phyloP scores from a whole-genome alignment of 352 stramenopile genomes.

The Phytopythium helicoides region DNA sequence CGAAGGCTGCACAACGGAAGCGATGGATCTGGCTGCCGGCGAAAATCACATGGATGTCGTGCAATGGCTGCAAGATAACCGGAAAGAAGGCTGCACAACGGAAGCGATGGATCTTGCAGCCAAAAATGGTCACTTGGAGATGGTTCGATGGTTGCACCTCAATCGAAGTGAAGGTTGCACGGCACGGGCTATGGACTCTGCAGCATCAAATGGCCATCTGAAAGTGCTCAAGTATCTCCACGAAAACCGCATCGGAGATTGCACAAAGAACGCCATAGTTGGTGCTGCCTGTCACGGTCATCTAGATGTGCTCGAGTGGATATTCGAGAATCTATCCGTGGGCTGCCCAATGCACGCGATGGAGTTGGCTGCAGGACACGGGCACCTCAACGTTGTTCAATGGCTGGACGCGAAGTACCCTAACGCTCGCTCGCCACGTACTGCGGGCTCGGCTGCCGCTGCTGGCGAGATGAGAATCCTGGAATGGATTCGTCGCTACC shows the following conservation, averaged over 20 bases:
- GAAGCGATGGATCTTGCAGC: slow-evolving; percentile 17
- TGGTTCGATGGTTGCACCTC: slow-evolving; percentile 21
- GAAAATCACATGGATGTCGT: too few relatives aligned
- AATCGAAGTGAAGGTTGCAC: slow-evolving; percentile 18
- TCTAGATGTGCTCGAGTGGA: slow-evolving; percentile 4
- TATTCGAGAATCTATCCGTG: slow-evolving; percentile 1
- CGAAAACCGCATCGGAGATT: slow-evolving; percentile 9
- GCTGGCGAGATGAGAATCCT: too few relatives aligned
- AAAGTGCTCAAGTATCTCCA: slow-evolving; percentile 11
- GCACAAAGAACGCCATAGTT: slow-evolving; percentile 14
- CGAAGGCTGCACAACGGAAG: too few relatives aligned
- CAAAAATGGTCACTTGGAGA: slow-evolving; percentile 11
- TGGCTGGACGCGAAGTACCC: too few relatives aligned
- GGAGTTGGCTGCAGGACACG: too few relatives aligned
- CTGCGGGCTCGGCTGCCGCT: too few relatives aligned
- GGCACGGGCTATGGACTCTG: neutral
- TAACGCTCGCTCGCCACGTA: too few relatives aligned
- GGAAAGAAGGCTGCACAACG: slow-evolving; percentile 16
- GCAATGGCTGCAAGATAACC: slow-evolving; percentile 13
- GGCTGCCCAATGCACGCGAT: slow-evolving; percentile 7
- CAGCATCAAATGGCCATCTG: too few relatives aligned
- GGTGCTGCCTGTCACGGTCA: slow-evolving; percentile 3
- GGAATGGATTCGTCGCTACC: too few relatives aligned
- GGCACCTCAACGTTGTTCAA: too few relatives aligned
- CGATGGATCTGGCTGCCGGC: slow-evolving; percentile 12